Evolutionary conservation across 805 yeast species (phyloP), one percentile per base, ranked within the genome.

Genomic region (Geotrichum ghanense): DNA sequence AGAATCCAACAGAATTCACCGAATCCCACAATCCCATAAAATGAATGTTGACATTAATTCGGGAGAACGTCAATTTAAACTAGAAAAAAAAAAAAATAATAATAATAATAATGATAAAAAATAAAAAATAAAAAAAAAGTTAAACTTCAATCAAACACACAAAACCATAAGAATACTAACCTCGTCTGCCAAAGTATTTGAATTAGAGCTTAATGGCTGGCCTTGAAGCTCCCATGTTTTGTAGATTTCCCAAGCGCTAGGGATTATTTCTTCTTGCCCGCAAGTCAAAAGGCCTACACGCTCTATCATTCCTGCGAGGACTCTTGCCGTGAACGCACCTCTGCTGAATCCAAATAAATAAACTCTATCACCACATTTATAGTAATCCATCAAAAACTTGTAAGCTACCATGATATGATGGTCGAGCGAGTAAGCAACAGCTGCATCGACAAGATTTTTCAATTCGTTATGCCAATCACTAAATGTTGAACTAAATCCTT

Each of bases 21-120:
- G 84, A 75, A 61, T 81, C 88, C 72, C 81, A 81, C 17, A 81
- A 59, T 0, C 87, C 87, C 71, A 80, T 73, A 49, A 79, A 78
- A 51, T 73, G 71, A 43, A 81, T 68, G 6, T 54, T 55, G 2
- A 76, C 72, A 1, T 60, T 53, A 3, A 65, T 53, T 43, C 77
- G 60, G 12, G 76, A 71, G 55, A 80, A 81, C 0, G 80, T 75
- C 42, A 63, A 65, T 50, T 68, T 72, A 57, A 79, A 81, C 51
- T 50, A 34, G 6, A n/a, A 17, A n/a, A 10, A 41, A 12, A 12
- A 12, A n/a, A 12, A 22, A 24, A 42, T 14, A 12, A 12, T 34
- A 14, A 16, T 41, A n/a, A n/a, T n/a, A n/a, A n/a, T n/a, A n/a
- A n/a, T n/a, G n/a, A n/a, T n/a, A n/a, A n/a, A n/a, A n/a, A n/a